Base-by-base conservation (phyloP, 1,284 basidiomycete species). In the Moniliophthora roreri region DNA sequence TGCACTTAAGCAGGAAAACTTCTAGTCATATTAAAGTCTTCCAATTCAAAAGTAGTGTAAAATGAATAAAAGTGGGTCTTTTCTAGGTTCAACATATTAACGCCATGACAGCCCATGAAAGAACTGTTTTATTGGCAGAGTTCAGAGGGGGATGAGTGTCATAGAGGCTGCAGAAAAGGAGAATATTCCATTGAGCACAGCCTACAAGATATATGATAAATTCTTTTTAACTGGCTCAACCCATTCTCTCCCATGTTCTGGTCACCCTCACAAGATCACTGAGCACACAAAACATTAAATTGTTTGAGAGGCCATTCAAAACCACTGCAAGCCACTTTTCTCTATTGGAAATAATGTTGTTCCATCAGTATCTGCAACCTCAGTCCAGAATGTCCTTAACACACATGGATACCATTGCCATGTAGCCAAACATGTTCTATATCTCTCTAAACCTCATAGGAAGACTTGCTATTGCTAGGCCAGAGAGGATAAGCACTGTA, bases 351-450 rank as follows among this genome's bases (percentile, higher is more conserved):
- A 62, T 50, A 26, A 54, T 24, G 39, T 59, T 21, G 28, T 38
- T 10, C 46, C 52, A 15, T 1, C 51, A 18, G 54, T 60, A 11
- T 39, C 36, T 24, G 50, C 44, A 4, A 42, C 39, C 6, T 63
- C 57, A 26, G 50, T 64, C 47, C 35, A 57, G 11, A 21, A 54
- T 9, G 50, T 60, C 37, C 50, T 61, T 9, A 52, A 38, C 1
- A 24, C 51, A 7, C 15, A 56, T 21, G 63, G 60, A 28, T 64
- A 62, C 39, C 60, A 62, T 40, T 26, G 56, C 24, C 41, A 58
- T 4, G 58, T 66, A 37, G 64, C 62, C 5, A 48, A 48, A 38
- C 57, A 53, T 37, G 62, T 62, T 21, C 62, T 62, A 40, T 64
- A 53, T 52, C 59, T 61, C 34, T 55, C 40, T 0, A 46, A 20